phyloP scores from a whole-genome alignment of 2,329 filamentous ascomycete genomes.

The Alternaria longipes region DNA sequence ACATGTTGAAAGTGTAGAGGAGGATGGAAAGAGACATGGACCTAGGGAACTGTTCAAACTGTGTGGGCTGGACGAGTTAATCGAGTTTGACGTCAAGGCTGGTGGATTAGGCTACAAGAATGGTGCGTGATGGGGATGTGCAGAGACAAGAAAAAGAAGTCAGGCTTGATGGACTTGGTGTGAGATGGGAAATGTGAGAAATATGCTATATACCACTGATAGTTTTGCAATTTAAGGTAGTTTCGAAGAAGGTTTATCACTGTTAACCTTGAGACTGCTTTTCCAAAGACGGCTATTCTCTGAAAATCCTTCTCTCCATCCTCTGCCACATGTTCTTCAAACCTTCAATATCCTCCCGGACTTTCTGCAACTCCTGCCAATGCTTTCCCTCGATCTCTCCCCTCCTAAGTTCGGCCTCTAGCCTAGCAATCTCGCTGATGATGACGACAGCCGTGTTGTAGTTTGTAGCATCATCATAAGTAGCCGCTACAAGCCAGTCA shows the following conservation, averaged over 20 bases:
- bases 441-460: neutral
- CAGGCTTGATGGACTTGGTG: neutral
- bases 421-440: neutral
- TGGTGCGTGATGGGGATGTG: conserved; percentile 14
- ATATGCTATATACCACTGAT: conserved; percentile 5
- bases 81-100: conserved; percentile 60
- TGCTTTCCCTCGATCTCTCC: neutral
- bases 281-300: neutral
- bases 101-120: conserved; percentile 51
- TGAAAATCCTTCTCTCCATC: neutral
- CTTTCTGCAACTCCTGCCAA: neutral
- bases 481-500: neutral
- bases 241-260: neutral
- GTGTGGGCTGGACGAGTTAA: conserved; percentile 61
- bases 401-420: neutral
- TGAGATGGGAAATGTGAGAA: neutral
- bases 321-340: neutral
- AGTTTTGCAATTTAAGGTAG: neutral
- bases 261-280: neutral
- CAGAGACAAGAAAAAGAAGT: neutral
- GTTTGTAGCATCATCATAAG: neutral
- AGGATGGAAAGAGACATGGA: conserved; percentile 56
- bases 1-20: conserved; percentile 45
- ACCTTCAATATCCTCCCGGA: neutral
- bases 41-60: conserved; percentile 62